Evolutionary conservation across 176 grass and related monocot species (phyloP).

Genomic region (Eleusine indica): DNA sequence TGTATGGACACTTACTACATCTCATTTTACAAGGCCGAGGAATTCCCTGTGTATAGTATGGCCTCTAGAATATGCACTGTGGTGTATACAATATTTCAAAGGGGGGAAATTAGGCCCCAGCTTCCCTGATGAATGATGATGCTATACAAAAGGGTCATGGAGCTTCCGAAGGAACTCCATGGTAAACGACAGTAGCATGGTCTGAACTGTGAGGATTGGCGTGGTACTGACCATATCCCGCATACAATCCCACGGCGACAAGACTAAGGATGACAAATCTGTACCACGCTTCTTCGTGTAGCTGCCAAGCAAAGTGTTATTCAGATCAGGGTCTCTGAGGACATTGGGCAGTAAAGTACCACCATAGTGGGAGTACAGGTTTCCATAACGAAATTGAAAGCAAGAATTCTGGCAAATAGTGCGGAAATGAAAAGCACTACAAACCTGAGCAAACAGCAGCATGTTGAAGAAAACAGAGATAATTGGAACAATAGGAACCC

Average conservation of each 20-base stretch:
- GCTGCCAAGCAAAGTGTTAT: constrained; percentile 48
- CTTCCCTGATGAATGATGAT: background rate
- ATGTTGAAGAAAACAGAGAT: constrained; percentile 95
- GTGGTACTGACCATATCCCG: constrained; percentile 81
- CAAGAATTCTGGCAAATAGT: constrained; percentile 6
- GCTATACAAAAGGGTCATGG: constrained; percentile 28
- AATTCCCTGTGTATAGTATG: background rate
- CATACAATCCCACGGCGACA: constrained; percentile 64
- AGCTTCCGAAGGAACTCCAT: constrained; percentile 65
- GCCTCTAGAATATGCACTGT: background rate
- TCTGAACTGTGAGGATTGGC: constrained; percentile 52
- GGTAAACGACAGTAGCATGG: constrained; percentile 52
- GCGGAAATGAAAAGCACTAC: background rate
- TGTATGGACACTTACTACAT: background rate
- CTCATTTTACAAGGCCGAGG: background rate
- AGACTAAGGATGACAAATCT: constrained; percentile 91
- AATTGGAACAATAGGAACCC: constrained; percentile 76
- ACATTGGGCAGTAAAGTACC: background rate
- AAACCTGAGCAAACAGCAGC: constrained; percentile 89
- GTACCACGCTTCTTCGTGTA: constrained; percentile 96
- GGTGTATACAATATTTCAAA: background rate
- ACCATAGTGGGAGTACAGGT: background rate
- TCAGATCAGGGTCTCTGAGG: background rate
- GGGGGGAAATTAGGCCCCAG: background rate
- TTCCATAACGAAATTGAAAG: background rate